Conservation (phyloP, 257 asterid genomes). For the Capsicum baccatum region DNA sequence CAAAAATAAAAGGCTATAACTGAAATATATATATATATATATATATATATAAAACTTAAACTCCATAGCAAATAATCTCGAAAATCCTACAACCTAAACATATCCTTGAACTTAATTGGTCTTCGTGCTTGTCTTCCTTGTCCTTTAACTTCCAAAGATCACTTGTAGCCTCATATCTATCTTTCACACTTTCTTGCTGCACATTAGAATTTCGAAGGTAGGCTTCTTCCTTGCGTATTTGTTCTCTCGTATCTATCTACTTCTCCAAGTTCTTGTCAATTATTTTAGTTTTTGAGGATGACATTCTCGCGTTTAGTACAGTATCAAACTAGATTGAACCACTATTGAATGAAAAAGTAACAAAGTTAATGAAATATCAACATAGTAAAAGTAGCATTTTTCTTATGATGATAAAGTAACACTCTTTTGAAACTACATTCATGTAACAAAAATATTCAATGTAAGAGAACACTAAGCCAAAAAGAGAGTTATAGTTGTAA, state of each 20-base stretch:
- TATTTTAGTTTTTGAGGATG: background rate
- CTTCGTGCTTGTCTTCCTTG: background rate
- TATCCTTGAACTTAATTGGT: background rate
- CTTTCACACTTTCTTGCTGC: no score
- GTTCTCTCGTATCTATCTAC: background rate
- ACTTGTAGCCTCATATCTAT: no score
- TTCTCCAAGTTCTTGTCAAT: background rate
- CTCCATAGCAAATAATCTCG: background rate
- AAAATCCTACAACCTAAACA: background rate
- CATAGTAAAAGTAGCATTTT: background rate
- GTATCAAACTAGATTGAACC: background rate
- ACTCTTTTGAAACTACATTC: no score
- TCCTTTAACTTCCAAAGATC: no score
- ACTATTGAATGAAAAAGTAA: background rate
- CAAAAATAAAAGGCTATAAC: background rate
- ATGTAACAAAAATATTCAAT: no score
- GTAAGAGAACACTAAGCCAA: no score
- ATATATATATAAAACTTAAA: background rate
- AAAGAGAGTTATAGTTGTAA: no score
- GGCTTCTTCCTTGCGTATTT: background rate
- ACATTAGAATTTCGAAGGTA: no score
- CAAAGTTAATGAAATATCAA: background rate
- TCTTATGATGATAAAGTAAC: background rate
- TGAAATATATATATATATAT: background rate
- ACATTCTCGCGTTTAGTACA: background rate